Evolutionary conservation across 371 early-diverging fungal genomes (phyloP).

Genomic region (Saksenaea vasiformis): DNA sequence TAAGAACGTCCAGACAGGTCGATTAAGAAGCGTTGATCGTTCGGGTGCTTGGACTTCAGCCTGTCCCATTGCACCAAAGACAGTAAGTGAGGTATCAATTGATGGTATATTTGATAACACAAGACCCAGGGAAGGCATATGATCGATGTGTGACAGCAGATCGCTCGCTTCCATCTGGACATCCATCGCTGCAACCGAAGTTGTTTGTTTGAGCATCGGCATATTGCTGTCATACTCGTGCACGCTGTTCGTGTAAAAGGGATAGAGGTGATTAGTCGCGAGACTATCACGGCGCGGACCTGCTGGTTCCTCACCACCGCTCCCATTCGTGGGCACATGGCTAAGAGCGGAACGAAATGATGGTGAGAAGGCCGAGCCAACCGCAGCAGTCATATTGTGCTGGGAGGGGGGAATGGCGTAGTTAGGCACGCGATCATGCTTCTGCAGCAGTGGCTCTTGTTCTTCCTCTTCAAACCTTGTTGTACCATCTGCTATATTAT

Average conservation of each 20-base stretch:
- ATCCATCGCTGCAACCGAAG: conserved; percentile 30
- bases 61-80: conserved; percentile 26
- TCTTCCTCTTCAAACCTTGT: conserved; percentile 4
- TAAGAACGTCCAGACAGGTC: conserved; percentile 28
- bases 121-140: conserved; percentile 45
- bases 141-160: conserved; percentile 26
- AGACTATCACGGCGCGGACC: conserved; percentile 28
- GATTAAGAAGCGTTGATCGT: conserved; percentile 17
- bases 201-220: conserved; percentile 6
- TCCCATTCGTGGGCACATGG: conserved; percentile 11
- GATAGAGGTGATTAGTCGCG: conserved; percentile 17
- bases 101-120: conserved; percentile 48
- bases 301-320: conserved; percentile 1
- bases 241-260: conserved; percentile 35
- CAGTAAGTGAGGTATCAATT: conserved; percentile 44
- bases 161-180: conserved; percentile 32
- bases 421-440: not conserved
- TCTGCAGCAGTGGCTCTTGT: conserved; percentile 11
- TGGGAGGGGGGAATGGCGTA: not conserved
- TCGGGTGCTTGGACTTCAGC: conserved; percentile 22
- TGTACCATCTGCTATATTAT: not conserved
- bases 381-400: not conserved
- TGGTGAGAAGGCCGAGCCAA: not conserved
- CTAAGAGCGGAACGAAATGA: conserved; percentile 15
- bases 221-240: conserved; percentile 2